Conservation (phyloP, 2,329 filamentous ascomycete species). For the Exophiala sp. region DNA sequence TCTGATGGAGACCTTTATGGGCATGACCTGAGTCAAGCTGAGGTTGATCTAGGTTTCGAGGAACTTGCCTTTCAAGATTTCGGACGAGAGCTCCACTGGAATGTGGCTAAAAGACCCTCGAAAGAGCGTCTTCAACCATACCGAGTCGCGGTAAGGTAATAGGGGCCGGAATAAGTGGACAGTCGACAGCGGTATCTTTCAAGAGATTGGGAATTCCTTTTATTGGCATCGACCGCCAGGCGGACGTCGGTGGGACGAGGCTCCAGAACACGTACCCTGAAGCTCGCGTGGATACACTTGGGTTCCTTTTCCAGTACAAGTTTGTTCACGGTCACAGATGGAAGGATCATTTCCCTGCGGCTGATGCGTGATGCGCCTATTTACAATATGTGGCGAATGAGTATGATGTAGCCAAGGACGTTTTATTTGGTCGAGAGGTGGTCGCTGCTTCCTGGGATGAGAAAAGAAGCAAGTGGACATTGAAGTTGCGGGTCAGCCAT, state of each 20-base stretch:
- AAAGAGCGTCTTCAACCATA: too few relatives aligned
- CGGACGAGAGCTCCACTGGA: background rate
- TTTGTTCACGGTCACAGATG: background rate
- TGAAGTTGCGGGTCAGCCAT: background rate
- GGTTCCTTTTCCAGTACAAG: background rate
- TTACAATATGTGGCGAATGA: background rate
- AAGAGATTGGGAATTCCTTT: background rate
- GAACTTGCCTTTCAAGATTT: slow-evolving; percentile 2
- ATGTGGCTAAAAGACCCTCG: background rate
- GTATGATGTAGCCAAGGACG: background rate
- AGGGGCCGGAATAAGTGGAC: background rate
- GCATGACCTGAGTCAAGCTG: background rate
- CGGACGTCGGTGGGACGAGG: background rate
- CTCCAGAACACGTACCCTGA: background rate
- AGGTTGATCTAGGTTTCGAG: background rate
- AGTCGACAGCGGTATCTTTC: background rate
- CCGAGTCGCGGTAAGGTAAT: too few relatives aligned
- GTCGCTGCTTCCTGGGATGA: background rate
- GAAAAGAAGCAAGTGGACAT: background rate
- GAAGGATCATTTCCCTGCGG: background rate
- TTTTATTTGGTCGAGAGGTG: background rate
- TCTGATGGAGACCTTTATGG: background rate
- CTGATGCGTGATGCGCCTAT: background rate
- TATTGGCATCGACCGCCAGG: background rate
- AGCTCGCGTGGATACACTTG: background rate